Evolutionary conservation across 495 filamentous ascomycete genomes (phyloP).

Genomic region (Penicillium soppii): DNA sequence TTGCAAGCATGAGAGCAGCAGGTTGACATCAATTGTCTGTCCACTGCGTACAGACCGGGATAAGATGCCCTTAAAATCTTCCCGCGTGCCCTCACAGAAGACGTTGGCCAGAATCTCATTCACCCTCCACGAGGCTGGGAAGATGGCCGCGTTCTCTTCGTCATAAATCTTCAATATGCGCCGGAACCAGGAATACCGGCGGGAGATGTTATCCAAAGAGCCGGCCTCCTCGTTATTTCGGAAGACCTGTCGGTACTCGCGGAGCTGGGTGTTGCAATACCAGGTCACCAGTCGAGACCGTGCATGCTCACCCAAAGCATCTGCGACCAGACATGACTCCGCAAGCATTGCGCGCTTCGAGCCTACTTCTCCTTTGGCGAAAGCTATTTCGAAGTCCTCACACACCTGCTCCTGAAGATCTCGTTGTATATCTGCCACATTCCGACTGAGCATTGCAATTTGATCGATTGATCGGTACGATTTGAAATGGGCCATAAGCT

Average conservation of each 20-base stretch:
- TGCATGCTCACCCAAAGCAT: slow-evolving; percentile 90
- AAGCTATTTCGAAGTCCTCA: slow-evolving; percentile 95
- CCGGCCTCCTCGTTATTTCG: slow-evolving; percentile 95
- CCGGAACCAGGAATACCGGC: slow-evolving; percentile 94
- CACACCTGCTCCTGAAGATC: slow-evolving; percentile 96
- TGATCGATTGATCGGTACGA: slow-evolving; percentile 97
- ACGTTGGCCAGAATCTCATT: slow-evolving; percentile 87
- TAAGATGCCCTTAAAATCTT: slow-evolving; percentile 92
- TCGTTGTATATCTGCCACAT: slow-evolving; percentile 90
- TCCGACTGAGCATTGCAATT: slow-evolving; percentile 89
- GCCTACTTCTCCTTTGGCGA: slow-evolving; percentile 83
- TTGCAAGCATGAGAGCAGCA: slow-evolving; percentile 87
- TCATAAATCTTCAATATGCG: slow-evolving; percentile 96
- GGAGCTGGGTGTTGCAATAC: slow-evolving; percentile 97
- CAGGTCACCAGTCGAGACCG: slow-evolving; percentile 81
- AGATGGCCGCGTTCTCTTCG: slow-evolving; percentile 85
- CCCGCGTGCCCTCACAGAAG: slow-evolving; percentile 91
- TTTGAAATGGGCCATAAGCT: slow-evolving; percentile 99
- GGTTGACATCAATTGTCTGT: slow-evolving; percentile 83
- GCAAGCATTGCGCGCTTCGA: slow-evolving; percentile 67
- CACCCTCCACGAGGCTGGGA: slow-evolving; percentile 85
- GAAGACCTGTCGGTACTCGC: slow-evolving; percentile 95
- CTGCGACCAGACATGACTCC: slow-evolving; percentile 91
- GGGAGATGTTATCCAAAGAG: slow-evolving; percentile 93
- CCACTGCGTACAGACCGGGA: slow-evolving; percentile 86